Evolutionary conservation across 2,329 filamentous ascomycete species (phyloP), one percentile per base, ranked within the genome.

Genomic region (Colletotrichum spaethianum): DNA sequence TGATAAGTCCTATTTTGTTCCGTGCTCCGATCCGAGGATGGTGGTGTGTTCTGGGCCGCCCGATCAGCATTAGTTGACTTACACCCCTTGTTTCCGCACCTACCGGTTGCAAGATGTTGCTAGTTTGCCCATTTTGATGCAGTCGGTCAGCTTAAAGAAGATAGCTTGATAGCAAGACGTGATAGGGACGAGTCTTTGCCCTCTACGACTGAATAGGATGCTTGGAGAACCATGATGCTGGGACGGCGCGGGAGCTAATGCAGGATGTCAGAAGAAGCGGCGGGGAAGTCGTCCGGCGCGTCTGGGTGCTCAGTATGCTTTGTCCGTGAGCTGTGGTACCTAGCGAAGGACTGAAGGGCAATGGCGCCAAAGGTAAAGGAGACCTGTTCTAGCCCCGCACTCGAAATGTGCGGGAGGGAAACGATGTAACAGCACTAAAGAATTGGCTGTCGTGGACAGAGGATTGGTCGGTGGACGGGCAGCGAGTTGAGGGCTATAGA

Each of bases 191-290:
- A 42, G 23, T 40, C 46, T n/a, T n/a, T 26, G 26, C 46, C 12
- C 23, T 53, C 55, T 38, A 46, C 31, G 20, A 38, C 26, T 16
- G 50, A 56, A 36, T 55, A 36, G 52, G 42, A 52, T 44, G 42
- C 31, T 12, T n/a, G 8, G 40, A 26, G 36, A 62, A 63, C 57
- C 69, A 69, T 60, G 52, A 72, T 48, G 65, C 65, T 59, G 53
- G 53, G 59, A 63, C 52, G 65, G 52, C 52, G 69, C 69, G 65
- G 65, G 50, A 69, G 53, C 69, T 72, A 72, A 69, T 55, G 69
- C 65, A 69, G 28, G 60, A 64, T 53, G 28, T 60, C 69, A 53
- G 26, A 69, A 72, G 38, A 40, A 65, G 28, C 38, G 23, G 38
- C 65, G 59, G 44, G 59, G 53, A 48, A 60, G 31, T 2, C 28